Conservation (phyloP, 2,329 filamentous ascomycete genomes). For the Aspergillus puulaauensis region DNA sequence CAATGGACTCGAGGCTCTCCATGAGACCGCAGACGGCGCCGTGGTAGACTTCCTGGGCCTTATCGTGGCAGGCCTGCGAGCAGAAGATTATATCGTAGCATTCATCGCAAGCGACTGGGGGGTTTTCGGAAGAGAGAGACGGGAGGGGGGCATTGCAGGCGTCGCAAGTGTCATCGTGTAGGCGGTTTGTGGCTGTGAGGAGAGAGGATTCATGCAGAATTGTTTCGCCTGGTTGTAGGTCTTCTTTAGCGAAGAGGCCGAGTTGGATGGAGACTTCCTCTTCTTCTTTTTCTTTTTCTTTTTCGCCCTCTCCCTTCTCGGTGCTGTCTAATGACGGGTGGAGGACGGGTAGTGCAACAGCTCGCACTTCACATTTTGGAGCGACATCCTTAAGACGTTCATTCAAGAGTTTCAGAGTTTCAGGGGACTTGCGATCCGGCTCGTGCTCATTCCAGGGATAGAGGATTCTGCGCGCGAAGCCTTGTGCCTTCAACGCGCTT, state of each 20-base stretch:
- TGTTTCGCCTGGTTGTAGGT: conserved; percentile 72
- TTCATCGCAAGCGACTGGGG: conserved; percentile 50
- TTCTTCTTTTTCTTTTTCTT: conserved; percentile 12
- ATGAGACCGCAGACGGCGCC: conserved; percentile 56
- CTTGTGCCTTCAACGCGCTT: conserved; percentile 35
- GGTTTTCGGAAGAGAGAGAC: conserved; percentile 44
- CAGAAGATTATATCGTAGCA: conserved; percentile 64
- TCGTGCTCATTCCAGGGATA: conserved; percentile 66
- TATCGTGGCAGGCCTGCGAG: conserved; percentile 54
- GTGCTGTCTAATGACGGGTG: conserved; percentile 35
- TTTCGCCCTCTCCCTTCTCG: neutral
- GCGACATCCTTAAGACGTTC: conserved; percentile 66
- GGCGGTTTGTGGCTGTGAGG: conserved; percentile 82
- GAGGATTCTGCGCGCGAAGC: conserved; percentile 51
- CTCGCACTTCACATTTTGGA: conserved; percentile 77
- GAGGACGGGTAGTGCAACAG: conserved; percentile 73
- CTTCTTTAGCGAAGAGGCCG: conserved; percentile 82
- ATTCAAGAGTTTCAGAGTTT: conserved; percentile 68
- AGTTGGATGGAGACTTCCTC: conserved; percentile 65
- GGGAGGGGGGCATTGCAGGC: conserved; percentile 78
- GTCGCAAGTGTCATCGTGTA: conserved; percentile 85
- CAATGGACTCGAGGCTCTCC: conserved; percentile 55
- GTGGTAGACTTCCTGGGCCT: conserved; percentile 59
- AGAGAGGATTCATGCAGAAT: conserved; percentile 82
- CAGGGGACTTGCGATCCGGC: conserved; percentile 55